Evolutionary conservation across 345 rosid genomes (phyloP).

Genomic region (Populus euphratica): DNA sequence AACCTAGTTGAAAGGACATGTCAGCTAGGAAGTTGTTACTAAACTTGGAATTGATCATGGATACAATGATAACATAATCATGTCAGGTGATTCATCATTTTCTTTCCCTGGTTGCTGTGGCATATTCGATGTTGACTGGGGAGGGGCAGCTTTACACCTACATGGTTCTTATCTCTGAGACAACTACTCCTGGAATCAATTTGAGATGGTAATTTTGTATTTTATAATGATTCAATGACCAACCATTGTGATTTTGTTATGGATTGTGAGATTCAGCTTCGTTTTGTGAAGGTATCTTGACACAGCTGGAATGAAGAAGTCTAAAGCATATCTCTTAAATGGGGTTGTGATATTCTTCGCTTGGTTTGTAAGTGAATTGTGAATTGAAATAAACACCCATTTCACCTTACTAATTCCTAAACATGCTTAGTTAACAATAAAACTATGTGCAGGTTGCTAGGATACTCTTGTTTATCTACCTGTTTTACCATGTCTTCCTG

Average conservation of each 20-base stretch:
- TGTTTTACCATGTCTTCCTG: conserved; percentile 70
- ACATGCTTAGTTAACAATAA: background rate
- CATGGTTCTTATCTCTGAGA: conserved; percentile 82
- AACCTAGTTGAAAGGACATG: background rate
- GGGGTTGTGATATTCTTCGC: conserved; percentile 65
- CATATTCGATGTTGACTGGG: conserved; percentile 67
- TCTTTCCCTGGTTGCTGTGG: conserved; percentile 58
- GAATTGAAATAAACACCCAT: background rate
- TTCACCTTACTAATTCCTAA: background rate
- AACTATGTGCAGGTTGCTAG: conserved; percentile 64
- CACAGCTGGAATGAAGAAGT: conserved; percentile 72
- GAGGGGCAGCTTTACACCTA: conserved; percentile 82
- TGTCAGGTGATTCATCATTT: conserved; percentile 74
- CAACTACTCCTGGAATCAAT: conserved; percentile 82
- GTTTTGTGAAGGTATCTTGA: conserved; percentile 64
- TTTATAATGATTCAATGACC: background rate
- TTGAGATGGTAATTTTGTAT: conserved; percentile 65
- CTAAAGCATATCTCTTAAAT: conserved; percentile 64
- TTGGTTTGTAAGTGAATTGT: conserved; percentile 66
- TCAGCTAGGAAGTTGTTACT: background rate
- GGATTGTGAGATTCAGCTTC: background rate
- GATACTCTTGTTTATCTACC: conserved; percentile 62
- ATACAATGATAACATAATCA: background rate
- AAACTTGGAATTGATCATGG: background rate
- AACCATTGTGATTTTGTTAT: background rate